Evolutionary conservation across 2,329 filamentous ascomycete genomes (phyloP).

Genomic region (Colletotrichum magnum): DNA sequence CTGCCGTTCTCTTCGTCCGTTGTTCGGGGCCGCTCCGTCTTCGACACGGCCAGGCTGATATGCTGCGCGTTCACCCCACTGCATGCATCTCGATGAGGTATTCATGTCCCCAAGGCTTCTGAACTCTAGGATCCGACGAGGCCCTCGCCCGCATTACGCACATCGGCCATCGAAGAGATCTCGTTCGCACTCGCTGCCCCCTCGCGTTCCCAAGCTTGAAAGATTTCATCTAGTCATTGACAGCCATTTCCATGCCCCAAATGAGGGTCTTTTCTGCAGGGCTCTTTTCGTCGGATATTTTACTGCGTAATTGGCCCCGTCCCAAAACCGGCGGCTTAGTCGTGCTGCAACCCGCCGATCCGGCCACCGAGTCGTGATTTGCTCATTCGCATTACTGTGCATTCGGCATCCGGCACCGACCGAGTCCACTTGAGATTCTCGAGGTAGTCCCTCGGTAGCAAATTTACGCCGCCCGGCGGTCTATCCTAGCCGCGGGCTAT

Average conservation of each 20-base stretch:
- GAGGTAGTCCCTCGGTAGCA: constrained; percentile 8
- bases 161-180: background rate
- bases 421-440: constrained; percentile 2
- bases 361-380: constrained; percentile 2
- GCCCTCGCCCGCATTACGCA: background rate
- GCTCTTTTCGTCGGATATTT: constrained; percentile 20
- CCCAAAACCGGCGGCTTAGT: background rate
- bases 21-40: constrained; percentile 11
- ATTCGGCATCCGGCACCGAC: background rate
- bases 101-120: background rate
- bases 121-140: constrained; percentile 11
- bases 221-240: background rate
- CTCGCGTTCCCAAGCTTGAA: background rate
- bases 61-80: background rate
- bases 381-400: background rate
- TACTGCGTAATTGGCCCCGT: background rate
- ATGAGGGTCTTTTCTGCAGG: background rate
- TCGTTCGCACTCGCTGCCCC: background rate
- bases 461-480: background rate
- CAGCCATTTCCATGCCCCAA: constrained; percentile 4
- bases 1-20: constrained; percentile 10
- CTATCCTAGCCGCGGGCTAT: constrained; percentile 1
- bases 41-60: background rate
- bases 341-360: constrained; percentile 4
- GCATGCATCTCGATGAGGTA: constrained; percentile 16